These are phyloP conservation scores for Tricholoma sp. DNA, from an alignment of 768 basidiomycete species.

Conservation along the genomic window DNA sequence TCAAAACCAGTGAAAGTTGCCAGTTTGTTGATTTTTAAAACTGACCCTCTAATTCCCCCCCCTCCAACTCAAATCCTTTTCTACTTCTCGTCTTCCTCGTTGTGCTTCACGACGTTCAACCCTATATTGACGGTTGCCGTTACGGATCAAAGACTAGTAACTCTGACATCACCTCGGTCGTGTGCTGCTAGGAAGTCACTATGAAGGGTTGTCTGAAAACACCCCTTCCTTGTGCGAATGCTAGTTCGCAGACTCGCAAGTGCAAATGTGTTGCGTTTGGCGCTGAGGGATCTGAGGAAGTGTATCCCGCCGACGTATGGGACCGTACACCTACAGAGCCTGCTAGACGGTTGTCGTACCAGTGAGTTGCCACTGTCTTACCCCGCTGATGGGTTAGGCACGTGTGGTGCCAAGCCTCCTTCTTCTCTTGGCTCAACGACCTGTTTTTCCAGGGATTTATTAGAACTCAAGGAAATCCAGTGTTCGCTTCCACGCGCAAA, in stretches of 20 bases:
- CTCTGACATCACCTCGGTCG: constrained; percentile 7
- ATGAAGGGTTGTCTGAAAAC: constrained; percentile 39
- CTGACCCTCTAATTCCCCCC: neutral
- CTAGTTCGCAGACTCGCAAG: constrained; percentile 32
- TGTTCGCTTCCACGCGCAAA: constrained; percentile 55
- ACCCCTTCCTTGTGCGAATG: constrained; percentile 18
- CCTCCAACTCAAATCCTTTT: neutral
- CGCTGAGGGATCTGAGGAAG: constrained; percentile 46
- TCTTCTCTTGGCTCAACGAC: neutral
- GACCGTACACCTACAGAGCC: constrained; percentile 70
- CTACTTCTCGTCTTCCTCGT: neutral
- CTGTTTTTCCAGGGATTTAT: constrained; percentile 43
- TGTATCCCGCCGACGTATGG: constrained; percentile 72
- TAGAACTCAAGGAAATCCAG: constrained; percentile 68
- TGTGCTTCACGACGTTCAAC: neutral
- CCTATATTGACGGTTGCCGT: neutral
- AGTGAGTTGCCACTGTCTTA: constrained; percentile 38
- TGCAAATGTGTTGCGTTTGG: constrained; percentile 66
- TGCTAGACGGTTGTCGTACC: constrained; percentile 55
- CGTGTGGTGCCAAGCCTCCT: neutral
- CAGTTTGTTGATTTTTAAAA: neutral
- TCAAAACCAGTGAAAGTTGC: neutral
- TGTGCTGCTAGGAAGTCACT: constrained; percentile 4
- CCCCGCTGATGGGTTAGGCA: neutral
- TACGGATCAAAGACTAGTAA: no score